A percentile compares a stretch with the other conserved stretches of the same genome.
These are phyloP conservation scores for Thinopyrum obtusiflorum DNA, from an alignment of 202 grass and related monocot species.

Conservation along the genomic window DNA sequence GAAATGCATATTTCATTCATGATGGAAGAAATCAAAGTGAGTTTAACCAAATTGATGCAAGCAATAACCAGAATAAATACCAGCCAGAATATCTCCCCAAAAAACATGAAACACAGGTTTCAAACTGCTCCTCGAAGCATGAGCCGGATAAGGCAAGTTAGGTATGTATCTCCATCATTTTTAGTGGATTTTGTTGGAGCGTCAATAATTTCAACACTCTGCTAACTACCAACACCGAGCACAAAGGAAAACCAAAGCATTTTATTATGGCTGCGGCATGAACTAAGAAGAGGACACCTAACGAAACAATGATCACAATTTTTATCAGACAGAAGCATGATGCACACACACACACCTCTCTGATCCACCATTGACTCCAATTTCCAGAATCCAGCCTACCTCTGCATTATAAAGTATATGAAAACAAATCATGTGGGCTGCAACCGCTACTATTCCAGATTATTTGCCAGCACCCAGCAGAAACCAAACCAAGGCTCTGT, in stretches of 20 bases:
- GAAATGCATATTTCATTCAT: no score
- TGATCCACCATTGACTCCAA: constrained; percentile 43
- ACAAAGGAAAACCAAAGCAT: no score
- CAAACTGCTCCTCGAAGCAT: background rate
- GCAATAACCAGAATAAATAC: constrained; percentile 5
- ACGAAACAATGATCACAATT: no score
- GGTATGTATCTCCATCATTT: no score
- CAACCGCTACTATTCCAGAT: background rate
- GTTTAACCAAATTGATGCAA: no score
- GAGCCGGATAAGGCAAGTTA: background rate
- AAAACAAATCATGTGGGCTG: constrained; percentile 12
- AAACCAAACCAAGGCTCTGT: background rate
- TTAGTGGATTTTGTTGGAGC: no score
- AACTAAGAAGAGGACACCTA: no score
- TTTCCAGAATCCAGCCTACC: constrained; percentile 59
- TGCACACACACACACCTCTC: constrained; percentile 27
- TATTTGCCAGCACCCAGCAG: background rate
- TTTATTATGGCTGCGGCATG: no score
- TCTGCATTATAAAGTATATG: constrained; percentile 31
- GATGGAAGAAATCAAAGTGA: no score
- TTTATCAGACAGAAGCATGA: background rate
- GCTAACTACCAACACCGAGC: no score
- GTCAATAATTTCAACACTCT: no score
- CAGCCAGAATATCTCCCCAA: background rate
- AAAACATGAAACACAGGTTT: background rate